Evolutionary conservation across 1,284 basidiomycete genomes (phyloP), one percentile per base, ranked within the genome.

Genomic region (Ustilago bromivora): DNA sequence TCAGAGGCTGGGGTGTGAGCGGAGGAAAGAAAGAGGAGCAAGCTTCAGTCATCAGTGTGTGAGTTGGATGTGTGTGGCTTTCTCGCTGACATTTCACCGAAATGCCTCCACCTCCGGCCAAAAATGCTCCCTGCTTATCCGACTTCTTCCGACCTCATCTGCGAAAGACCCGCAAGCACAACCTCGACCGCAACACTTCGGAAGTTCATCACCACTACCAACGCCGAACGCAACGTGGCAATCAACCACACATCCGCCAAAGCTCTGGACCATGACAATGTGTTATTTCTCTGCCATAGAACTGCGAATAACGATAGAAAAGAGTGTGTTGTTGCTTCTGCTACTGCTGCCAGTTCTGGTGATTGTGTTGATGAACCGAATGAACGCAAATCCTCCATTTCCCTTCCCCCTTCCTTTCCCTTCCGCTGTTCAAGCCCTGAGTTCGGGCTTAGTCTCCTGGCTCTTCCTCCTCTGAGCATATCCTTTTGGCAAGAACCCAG

Each of bases 401-500:
- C 10, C 12, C 13, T 35, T 13, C 19, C 38, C 12, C 8, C 32
- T n/a, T n/a, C 34, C 17, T 35, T 35, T 47, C 19, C 23, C 15
- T 40, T 31, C 23, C 47, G 12, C 28, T 31, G 11, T 28, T 51
- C 49, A 72, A 28, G 62, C 69, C 61, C 35, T 66, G 52, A 77
- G 40, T 34, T 73, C 71, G 10, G 75, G 75, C 59, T 71, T 51
- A 0, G 75, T 73, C 64, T 74, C 66, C 57, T 78, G 65, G 34
- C 71, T 69, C 60, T 68, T 74, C 36, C 76, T 58, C 61, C 76
- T 51, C 56, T 41, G 28, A 7, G 83, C 83, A 63, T 82, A 86
- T 3, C 66, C 69, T 6, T 62, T 59, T 0, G 87, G 86, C 19
- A 87, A 67, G 57, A 86, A 81, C 3, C 76, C 81, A 0, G 86